A percentile compares a stretch with the other conserved stretches of the same genome.
phyloP scores from a whole-genome alignment of 139 green algal genomes.

The Chlorella sp. region DNA sequence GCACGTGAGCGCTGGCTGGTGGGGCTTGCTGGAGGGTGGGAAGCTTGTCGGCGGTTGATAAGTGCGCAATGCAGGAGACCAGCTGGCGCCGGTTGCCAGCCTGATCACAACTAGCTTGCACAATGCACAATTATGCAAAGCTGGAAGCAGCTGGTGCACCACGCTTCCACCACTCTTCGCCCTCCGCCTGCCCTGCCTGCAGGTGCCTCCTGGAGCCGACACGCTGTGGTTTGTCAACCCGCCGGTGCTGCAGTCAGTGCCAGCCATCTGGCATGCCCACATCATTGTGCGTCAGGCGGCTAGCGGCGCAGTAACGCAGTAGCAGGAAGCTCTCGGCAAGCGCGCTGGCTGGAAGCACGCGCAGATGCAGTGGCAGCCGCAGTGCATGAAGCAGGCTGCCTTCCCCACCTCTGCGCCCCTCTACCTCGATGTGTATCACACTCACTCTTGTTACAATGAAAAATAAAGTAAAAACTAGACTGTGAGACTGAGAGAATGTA shows the following conservation, averaged over 20 bases:
- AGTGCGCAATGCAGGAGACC: neutral
- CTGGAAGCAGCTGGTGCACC: too few relatives aligned
- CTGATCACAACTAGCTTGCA: neutral
- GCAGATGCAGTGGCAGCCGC: neutral
- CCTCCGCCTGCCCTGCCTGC: neutral
- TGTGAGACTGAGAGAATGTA: too few relatives aligned
- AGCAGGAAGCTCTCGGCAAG: too few relatives aligned
- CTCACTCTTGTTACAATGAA: too few relatives aligned
- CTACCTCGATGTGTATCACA: neutral
- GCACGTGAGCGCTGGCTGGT: neutral
- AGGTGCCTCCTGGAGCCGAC: constrained; percentile 28
- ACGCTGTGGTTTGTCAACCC: constrained; percentile 45
- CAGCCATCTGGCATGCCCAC: constrained; percentile 26
- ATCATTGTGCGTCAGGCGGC: neutral
- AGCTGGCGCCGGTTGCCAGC: neutral
- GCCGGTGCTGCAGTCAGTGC: constrained; percentile 43
- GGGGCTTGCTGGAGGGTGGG: neutral
- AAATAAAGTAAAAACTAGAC: too few relatives aligned
- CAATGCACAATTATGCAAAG: too few relatives aligned
- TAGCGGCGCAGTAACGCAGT: neutral
- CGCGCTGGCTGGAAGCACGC: too few relatives aligned
- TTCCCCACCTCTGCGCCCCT: neutral
- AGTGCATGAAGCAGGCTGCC: neutral
- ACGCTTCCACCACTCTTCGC: too few relatives aligned
- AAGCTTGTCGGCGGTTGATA: neutral